phyloP scores from a whole-genome alignment of 495 filamentous ascomycete genomes.

The Jackrogersella minutella region DNA sequence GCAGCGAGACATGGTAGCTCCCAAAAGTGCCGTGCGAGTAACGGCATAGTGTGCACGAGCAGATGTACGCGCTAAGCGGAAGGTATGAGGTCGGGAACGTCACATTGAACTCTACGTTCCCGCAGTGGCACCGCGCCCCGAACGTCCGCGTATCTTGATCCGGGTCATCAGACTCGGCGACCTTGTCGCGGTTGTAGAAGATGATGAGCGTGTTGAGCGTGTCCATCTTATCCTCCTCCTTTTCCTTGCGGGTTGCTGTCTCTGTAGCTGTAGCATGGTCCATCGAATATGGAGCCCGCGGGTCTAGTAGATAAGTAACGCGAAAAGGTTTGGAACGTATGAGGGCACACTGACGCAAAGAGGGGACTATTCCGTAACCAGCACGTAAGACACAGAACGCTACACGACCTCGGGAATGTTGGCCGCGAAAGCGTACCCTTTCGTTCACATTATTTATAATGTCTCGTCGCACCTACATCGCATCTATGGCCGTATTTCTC shows the following conservation, averaged over 20 bases:
- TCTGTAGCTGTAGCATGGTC: too few relatives aligned
- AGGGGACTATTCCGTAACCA: too few relatives aligned
- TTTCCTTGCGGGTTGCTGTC: not conserved
- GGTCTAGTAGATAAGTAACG: too few relatives aligned
- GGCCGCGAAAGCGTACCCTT: too few relatives aligned
- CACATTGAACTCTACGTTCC: slow-evolving; percentile 47
- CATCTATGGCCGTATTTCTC: too few relatives aligned
- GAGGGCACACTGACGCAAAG: too few relatives aligned
- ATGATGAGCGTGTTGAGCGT: not conserved
- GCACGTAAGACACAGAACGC: too few relatives aligned
- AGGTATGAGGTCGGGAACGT: slow-evolving; percentile 45
- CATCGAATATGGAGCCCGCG: too few relatives aligned
- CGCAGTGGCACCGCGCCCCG: slow-evolving; percentile 52
- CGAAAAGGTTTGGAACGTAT: too few relatives aligned
- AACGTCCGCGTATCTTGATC: slow-evolving; percentile 42
- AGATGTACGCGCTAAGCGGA: slow-evolving; percentile 59
- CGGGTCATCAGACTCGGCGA: not conserved
- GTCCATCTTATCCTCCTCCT: not conserved
- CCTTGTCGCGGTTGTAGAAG: slow-evolving; percentile 25
- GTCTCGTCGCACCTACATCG: too few relatives aligned
- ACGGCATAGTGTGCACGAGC: slow-evolving; percentile 72
- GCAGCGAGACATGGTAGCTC: slow-evolving; percentile 58
- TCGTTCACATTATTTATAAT: too few relatives aligned
- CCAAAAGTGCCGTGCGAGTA: slow-evolving; percentile 64
- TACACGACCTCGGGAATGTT: too few relatives aligned